A percentile compares a stretch with the other conserved stretches of the same genome.
Conservation (phyloP, 345 rosid species). For the Rubroshorea leprosula region DNA sequence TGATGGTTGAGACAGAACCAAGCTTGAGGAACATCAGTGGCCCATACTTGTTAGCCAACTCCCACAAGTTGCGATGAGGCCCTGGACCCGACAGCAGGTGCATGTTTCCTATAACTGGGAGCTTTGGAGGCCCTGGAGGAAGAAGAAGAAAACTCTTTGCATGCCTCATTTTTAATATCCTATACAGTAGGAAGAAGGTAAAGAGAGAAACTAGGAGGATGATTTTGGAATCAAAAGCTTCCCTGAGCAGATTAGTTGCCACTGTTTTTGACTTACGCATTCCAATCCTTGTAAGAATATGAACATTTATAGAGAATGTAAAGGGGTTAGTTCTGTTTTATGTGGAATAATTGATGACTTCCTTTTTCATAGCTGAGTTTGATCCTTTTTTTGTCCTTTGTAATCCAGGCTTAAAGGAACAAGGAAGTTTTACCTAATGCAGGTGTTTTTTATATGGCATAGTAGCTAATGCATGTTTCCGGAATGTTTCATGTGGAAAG, state of each 20-base stretch:
- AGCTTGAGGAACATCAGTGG: slow-evolving; percentile 1
- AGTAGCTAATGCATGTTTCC: too few species aligned
- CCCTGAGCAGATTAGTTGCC: not conserved
- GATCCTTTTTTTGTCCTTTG: not conserved
- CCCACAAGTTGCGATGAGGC: not conserved
- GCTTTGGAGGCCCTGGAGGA: slow-evolving; percentile 7
- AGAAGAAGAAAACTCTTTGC: not conserved
- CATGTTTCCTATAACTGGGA: not conserved
- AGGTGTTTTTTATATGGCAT: too few species aligned
- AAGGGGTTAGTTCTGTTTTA: not conserved
- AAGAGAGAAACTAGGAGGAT: not conserved
- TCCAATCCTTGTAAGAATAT: not conserved
- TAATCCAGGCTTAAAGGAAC: too few species aligned
- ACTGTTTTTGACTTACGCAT: not conserved
- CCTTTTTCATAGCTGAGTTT: not conserved
- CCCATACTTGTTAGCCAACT: not conserved
- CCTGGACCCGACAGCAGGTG: not conserved
- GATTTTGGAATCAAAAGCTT: not conserved
- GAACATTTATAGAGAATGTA: not conserved
- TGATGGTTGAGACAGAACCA: not conserved
- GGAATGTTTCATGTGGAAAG: too few species aligned
- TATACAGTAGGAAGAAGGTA: not conserved
- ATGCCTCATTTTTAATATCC: not conserved
- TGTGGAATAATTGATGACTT: not conserved
- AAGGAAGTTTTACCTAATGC: too few species aligned